Evolutionary conservation across 805 yeast genomes (phyloP), one percentile per base, ranked within the genome.

Genomic region (Myxozyma monticola): DNA sequence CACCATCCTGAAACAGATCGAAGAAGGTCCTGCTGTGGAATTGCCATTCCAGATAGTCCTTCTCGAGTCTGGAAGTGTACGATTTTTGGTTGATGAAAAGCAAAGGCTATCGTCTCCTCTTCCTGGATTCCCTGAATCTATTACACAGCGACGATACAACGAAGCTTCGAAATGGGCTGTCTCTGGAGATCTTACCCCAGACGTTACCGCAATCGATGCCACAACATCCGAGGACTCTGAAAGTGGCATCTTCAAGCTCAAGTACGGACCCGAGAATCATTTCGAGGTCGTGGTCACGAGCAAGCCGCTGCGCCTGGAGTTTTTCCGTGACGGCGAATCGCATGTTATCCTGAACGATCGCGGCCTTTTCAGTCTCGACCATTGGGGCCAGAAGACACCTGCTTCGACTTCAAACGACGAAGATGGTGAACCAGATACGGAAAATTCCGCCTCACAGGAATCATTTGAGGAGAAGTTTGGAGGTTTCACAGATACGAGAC

Each of bases 341-440:
- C 79, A 80, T 52, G 59, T 88, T 10, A 69, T 78, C 1, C 62
- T 90, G 17, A 93, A 93, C 65, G 89, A 83, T 44, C 73, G 82
- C 36, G 71, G 78, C 29, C 76, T 88, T 40, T 68, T 93, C 51
- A 91, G 91, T 62, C 51, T 84, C n/a, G 99, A 93, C 66, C 97
- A 91, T 62, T 77, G 74, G 65, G 75, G 97, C 63, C 65, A 74
- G 0, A 62, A 66, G 52, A 76, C 72, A 6, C 26, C 24, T 20
- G 28, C 25, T 21, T 12, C 47, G 6, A 18, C 18, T 26, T 17
- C 22, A 2, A 26, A 24, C 9, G 29, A 33, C 15, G 34, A 39
- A 20, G 39, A 24, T 14, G 33, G 25, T 28, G 47, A 43, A n/a
- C 24, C 22, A 24, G 47, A 31, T 28, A 33, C 22, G 4, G 67